Percentiles rank a stretch among this genome's conserved stretches.
phyloP scores from a whole-genome alignment of 768 basidiomycete genomes.

The Lactarius sp. region DNA sequence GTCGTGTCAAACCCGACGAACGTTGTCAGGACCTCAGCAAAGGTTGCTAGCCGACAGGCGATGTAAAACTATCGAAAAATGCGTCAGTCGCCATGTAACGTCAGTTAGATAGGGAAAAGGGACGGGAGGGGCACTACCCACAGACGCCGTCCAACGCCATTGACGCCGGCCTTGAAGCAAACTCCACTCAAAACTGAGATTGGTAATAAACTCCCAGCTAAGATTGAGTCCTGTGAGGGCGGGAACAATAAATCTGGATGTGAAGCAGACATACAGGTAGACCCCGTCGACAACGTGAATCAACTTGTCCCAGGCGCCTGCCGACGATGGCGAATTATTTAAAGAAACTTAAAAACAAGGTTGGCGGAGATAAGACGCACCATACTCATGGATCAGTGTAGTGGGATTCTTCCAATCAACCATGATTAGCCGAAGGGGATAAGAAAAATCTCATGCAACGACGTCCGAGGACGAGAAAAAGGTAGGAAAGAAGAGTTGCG shows the following conservation, averaged over 20 bases:
- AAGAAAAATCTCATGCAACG: not conserved
- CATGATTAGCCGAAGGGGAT: not conserved
- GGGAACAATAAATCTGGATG: no score
- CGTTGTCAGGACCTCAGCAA: constrained; percentile 3
- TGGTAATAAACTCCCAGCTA: constrained; percentile 24
- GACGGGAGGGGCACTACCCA: not conserved
- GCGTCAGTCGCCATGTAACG: not conserved
- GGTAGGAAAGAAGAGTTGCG: not conserved
- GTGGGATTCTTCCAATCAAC: constrained; percentile 22
- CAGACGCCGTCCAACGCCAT: constrained; percentile 21
- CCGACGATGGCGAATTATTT: not conserved
- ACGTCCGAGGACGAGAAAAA: not conserved
- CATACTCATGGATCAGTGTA: constrained; percentile 2
- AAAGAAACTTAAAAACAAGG: not conserved
- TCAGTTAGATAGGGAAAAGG: not conserved
- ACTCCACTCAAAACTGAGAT: constrained; percentile 21
- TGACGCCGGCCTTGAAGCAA: constrained; percentile 14
- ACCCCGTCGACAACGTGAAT: constrained; percentile 21
- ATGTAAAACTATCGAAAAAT: constrained; percentile 16
- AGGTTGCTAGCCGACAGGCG: constrained; percentile 6
- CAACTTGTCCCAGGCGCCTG: constrained; percentile 21
- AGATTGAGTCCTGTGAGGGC: not conserved
- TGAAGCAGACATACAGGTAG: constrained; percentile 17
- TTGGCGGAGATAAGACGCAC: not conserved
- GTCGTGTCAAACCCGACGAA: constrained; percentile 17